These are phyloP conservation scores for Hypoxylon perforatum DNA, from an alignment of 495 filamentous ascomycete species.

Conservation along the genomic window DNA sequence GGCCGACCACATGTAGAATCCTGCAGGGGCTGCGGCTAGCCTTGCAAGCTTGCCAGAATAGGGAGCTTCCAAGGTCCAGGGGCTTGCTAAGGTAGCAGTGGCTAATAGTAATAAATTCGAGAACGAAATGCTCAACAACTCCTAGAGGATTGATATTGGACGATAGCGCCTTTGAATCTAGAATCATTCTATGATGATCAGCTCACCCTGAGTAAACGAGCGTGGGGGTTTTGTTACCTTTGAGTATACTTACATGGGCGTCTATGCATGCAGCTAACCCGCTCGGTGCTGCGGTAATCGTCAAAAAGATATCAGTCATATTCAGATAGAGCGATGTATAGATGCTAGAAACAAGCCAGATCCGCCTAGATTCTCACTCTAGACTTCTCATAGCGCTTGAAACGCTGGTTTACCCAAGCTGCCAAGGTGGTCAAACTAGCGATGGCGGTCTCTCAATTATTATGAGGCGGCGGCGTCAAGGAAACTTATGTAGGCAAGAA, in stretches of 20 bases:
- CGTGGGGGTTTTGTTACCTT: slow-evolving; percentile 29
- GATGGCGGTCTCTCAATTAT: not conserved
- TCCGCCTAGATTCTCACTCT: not conserved
- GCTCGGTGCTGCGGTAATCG: not conserved
- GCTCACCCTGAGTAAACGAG: slow-evolving; percentile 25
- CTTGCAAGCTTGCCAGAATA: slow-evolving; percentile 15
- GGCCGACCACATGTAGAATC: slow-evolving; percentile 22
- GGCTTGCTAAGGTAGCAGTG: slow-evolving; percentile 3
- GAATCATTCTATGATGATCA: slow-evolving; percentile 24
- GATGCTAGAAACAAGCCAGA: not conserved
- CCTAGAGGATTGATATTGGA: slow-evolving; percentile 17
- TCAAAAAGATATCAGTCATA: not conserved
- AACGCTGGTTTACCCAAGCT: not conserved
- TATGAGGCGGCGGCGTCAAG: not conserved
- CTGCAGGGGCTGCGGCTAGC: slow-evolving; percentile 20
- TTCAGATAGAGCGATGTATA: not conserved
- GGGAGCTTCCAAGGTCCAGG: slow-evolving; percentile 16
- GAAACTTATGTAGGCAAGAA: slow-evolving; percentile 5
- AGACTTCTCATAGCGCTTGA: not conserved
- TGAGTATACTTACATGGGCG: slow-evolving; percentile 6
- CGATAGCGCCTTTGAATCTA: slow-evolving; percentile 26
- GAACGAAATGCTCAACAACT: slow-evolving; percentile 6
- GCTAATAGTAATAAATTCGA: slow-evolving; percentile 15
- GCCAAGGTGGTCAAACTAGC: slow-evolving; percentile 4
- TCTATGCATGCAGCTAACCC: not conserved